These are phyloP conservation scores for Zopfochytrium polystomum DNA, from an alignment of 371 early-diverging fungal genomes.

Conservation along the genomic window DNA sequence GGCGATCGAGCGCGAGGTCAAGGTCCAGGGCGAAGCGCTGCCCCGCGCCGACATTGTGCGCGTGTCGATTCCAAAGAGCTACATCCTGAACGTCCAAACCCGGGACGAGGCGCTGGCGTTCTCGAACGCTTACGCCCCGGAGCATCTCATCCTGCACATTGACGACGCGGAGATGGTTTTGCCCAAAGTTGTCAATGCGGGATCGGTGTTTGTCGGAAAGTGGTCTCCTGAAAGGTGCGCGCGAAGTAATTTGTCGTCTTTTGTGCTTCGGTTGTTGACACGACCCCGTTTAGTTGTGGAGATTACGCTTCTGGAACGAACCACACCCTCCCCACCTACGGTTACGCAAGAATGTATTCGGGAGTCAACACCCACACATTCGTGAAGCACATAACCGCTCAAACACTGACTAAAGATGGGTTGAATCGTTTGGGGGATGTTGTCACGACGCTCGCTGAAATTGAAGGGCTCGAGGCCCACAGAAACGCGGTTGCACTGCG, in stretches of 20 bases:
- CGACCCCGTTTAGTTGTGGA: slow-evolving; percentile 68
- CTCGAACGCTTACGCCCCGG: slow-evolving; percentile 94
- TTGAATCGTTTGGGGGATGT: slow-evolving; percentile 79
- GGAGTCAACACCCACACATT: slow-evolving; percentile 89
- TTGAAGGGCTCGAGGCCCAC: slow-evolving; percentile 95
- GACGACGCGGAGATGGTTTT: slow-evolving; percentile 69
- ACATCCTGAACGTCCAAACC: slow-evolving; percentile 62
- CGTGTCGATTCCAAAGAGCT: slow-evolving; percentile 82
- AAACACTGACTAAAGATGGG: slow-evolving; percentile 85
- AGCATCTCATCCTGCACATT: slow-evolving; percentile 93
- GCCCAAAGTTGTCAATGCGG: slow-evolving; percentile 77
- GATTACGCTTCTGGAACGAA: slow-evolving; percentile 99
- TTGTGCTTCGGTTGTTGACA: neutral
- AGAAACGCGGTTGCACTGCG: slow-evolving; percentile 93
- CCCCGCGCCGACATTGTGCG: slow-evolving; percentile 89
- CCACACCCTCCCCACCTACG: slow-evolving; percentile 97
- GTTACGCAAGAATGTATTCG: slow-evolving; percentile 95
- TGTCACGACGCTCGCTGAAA: slow-evolving; percentile 88
- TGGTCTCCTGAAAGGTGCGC: slow-evolving; percentile 90
- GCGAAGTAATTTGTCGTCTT: neutral
- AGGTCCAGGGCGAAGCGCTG: slow-evolving; percentile 76
- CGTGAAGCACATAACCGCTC: slow-evolving; percentile 93
- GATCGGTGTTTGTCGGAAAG: slow-evolving; percentile 93
- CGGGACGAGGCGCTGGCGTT: slow-evolving; percentile 80
- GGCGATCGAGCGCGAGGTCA: slow-evolving; percentile 74